Conservation (phyloP, 2,329 filamentous ascomycete genomes). For the Rhynchosporium secalis region DNA sequence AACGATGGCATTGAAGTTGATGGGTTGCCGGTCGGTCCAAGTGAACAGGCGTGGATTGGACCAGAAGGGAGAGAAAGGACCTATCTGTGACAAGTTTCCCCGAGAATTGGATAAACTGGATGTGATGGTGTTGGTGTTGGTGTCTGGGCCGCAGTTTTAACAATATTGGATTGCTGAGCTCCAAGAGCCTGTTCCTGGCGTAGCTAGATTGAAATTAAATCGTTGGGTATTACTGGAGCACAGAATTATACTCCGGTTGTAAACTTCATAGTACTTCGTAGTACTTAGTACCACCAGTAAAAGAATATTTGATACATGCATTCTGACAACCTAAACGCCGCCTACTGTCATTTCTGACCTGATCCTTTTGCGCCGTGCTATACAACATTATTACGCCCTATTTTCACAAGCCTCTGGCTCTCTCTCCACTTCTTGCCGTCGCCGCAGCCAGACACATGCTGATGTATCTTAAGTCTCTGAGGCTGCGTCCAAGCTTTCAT, state of each 20-base stretch:
- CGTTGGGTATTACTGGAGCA: constrained; percentile 10
- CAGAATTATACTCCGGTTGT: too few relatives aligned
- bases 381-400: constrained; percentile 5
- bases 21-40: constrained; percentile 35
- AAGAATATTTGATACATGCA: constrained; percentile 13
- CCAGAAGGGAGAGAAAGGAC: constrained; percentile 32
- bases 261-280: too few relatives aligned
- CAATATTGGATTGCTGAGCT: constrained; percentile 8
- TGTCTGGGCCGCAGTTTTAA: constrained; percentile 4
- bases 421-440: not conserved
- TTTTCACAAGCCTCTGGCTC: too few relatives aligned
- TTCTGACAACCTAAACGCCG: constrained; percentile 24
- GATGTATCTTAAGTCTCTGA: too few relatives aligned
- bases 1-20: constrained; percentile 37
- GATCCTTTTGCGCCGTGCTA: constrained; percentile 23
- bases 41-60: constrained; percentile 28
- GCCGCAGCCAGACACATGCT: not conserved
- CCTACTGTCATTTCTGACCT: constrained; percentile 22
- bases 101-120: not conserved
- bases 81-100: constrained; percentile 26
- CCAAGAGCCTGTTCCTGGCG: not conserved
- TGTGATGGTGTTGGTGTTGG: not conserved
- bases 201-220: not conserved
- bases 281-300: constrained; percentile 1
- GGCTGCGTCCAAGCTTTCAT: too few relatives aligned